Conservation (phyloP, 2,329 filamentous ascomycete species). For the Fusarium azukiicola region DNA sequence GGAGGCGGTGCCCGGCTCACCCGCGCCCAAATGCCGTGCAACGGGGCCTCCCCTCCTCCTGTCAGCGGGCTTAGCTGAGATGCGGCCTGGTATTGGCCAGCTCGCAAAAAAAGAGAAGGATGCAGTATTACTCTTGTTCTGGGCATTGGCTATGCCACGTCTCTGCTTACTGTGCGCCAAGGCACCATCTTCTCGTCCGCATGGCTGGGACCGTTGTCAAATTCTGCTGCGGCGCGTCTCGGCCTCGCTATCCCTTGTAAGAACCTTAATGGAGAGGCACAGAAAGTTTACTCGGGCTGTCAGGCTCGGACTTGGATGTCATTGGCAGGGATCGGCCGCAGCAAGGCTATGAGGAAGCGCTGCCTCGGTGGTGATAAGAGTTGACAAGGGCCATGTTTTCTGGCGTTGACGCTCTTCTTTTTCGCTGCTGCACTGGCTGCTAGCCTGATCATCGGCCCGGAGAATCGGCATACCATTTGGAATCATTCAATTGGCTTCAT, state of each 20-base stretch:
- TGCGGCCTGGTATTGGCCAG: not conserved
- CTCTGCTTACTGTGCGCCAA: constrained; percentile 5
- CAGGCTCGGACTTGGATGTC: not conserved
- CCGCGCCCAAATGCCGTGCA: constrained; percentile 17
- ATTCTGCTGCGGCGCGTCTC: not conserved
- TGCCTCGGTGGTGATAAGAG: not conserved
- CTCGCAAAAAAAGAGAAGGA: not conserved
- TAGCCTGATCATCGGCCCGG: not conserved
- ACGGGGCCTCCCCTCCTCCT: not conserved
- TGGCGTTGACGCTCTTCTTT: not conserved
- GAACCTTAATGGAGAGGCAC: not conserved
- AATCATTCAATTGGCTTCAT: not conserved
- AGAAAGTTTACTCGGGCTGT: constrained; percentile 2
- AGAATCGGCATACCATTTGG: not conserved
- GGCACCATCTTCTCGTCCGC: constrained; percentile 9
- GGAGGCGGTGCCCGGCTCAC: not conserved
- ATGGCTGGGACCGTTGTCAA: constrained; percentile 7
- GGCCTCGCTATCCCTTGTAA: not conserved
- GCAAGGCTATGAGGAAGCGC: not conserved
- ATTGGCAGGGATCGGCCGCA: constrained; percentile 11
- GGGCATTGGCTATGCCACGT: constrained; percentile 4
- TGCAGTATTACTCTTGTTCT: constrained; percentile 10
- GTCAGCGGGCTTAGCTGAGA: constrained; percentile 24
- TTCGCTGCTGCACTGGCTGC: not conserved
- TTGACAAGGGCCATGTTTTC: not conserved